Percentiles rank a stretch among this genome's conserved stretches.
phyloP scores from a whole-genome alignment of 768 basidiomycete species.

The Paxillus involutus region DNA sequence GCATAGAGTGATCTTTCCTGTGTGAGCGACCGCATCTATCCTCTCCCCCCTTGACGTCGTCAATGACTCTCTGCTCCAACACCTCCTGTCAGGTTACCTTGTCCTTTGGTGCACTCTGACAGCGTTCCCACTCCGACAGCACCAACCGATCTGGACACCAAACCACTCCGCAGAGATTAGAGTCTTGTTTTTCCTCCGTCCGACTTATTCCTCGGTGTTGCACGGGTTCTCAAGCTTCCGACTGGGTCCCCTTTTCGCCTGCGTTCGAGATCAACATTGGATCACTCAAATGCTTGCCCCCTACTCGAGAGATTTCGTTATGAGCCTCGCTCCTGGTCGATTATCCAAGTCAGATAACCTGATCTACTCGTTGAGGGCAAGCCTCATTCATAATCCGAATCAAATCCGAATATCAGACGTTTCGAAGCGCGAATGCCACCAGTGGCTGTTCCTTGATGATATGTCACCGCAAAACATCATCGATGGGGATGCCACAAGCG shows the following conservation, averaged over 20 bases:
- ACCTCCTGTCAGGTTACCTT: background rate
- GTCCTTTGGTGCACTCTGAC: background rate
- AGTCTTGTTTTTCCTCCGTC: background rate
- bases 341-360: background rate
- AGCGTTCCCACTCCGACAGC: background rate
- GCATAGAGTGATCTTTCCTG: background rate
- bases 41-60: background rate
- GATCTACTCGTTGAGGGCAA: background rate
- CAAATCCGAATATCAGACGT: background rate
- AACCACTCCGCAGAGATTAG: background rate
- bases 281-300: background rate
- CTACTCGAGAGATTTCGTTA: background rate
- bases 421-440: background rate
- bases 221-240: background rate
- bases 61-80: background rate
- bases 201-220: background rate
- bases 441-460: background rate
- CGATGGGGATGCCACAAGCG: slow-evolving; percentile 5
- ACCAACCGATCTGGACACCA: background rate
- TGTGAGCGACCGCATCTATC: background rate
- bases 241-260: background rate
- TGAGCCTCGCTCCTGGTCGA: background rate
- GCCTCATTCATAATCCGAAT: background rate
- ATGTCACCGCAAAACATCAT: slow-evolving; percentile 2
- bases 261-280: background rate